Percentiles rank a stretch among this genome's conserved stretches.
These are phyloP conservation scores for Megacollybia marginata DNA, from an alignment of 768 basidiomycete genomes.

Conservation along the genomic window DNA sequence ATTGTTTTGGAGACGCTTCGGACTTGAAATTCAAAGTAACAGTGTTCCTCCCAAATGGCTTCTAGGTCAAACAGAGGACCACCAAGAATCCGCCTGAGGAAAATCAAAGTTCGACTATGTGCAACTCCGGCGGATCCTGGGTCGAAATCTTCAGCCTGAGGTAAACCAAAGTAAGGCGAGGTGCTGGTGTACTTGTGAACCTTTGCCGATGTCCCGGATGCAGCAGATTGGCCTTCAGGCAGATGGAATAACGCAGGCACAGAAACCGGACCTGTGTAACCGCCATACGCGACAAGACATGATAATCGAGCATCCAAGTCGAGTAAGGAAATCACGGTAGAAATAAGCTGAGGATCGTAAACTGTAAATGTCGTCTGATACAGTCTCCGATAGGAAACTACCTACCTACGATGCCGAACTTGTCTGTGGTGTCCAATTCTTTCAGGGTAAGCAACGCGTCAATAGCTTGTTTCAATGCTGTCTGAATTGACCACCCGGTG, in stretches of 20 bases:
- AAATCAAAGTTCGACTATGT: conserved; percentile 38
- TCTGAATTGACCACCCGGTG: conserved; percentile 14
- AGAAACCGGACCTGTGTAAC: conserved; percentile 11
- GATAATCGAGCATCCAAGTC: conserved; percentile 23
- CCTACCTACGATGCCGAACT: conserved; percentile 38
- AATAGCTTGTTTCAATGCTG: conserved; percentile 23
- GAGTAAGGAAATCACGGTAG: conserved; percentile 19
- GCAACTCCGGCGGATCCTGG: conserved; percentile 34
- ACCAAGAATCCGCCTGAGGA: conserved; percentile 35
- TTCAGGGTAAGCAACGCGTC: conserved; percentile 26
- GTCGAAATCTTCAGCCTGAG: conserved; percentile 31
- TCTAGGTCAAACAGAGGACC: conserved; percentile 52
- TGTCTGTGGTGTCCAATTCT: conserved; percentile 33
- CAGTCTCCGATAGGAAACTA: background rate
- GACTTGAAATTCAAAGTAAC: conserved; percentile 44
- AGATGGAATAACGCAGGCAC: conserved; percentile 33
- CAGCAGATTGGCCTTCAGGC: conserved; percentile 16
- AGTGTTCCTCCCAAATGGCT: conserved; percentile 56
- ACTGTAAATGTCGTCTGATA: conserved; percentile 12
- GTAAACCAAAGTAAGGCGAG: conserved; percentile 36
- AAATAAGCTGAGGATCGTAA: conserved; percentile 25
- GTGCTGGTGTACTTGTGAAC: conserved; percentile 21
- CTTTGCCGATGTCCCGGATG: conserved; percentile 13
- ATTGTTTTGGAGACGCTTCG: conserved; percentile 47
- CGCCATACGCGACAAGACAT: conserved; percentile 31